Conservation (phyloP, 1,139 yeast genomes). For the Hansenula lynferdii region DNA sequence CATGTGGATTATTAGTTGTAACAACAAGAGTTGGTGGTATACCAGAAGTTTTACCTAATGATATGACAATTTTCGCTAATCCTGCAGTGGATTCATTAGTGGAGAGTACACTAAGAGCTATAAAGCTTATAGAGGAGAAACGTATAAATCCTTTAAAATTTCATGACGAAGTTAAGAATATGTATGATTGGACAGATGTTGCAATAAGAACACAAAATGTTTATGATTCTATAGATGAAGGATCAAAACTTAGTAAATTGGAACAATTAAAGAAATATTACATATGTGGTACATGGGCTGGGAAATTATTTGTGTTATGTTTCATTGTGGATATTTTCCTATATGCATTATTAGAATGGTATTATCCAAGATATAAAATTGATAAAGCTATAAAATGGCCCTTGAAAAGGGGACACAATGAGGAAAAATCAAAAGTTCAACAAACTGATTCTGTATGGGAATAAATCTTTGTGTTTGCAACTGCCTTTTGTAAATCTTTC, state of each 20-base stretch:
- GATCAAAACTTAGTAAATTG: constrained; percentile 40
- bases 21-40: constrained; percentile 98
- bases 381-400: constrained; percentile 85
- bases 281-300: constrained; percentile 63
- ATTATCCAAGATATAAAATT: constrained; percentile 62
- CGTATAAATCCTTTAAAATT: constrained; percentile 68
- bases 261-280: constrained; percentile 50
- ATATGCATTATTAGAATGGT: constrained; percentile 56
- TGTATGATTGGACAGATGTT: constrained; percentile 94
- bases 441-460: background rate
- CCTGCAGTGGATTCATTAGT: constrained; percentile 83
- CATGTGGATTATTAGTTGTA: constrained; percentile 90
- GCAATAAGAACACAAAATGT: constrained; percentile 84
- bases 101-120: constrained; percentile 62
- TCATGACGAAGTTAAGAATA: constrained; percentile 69
- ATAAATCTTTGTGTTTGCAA: background rate
- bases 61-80: constrained; percentile 90
- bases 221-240: constrained; percentile 48
- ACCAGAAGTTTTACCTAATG: constrained; percentile 90
- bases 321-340: constrained; percentile 57
- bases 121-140: constrained; percentile 49
- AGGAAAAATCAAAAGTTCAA: background rate
- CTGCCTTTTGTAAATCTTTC: constrained; percentile 11
- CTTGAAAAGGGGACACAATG: background rate
- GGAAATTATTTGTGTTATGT: constrained; percentile 49